Base-by-base conservation (phyloP, 108 stramenopile genomes). In the Cyclotella distinguenda region DNA sequence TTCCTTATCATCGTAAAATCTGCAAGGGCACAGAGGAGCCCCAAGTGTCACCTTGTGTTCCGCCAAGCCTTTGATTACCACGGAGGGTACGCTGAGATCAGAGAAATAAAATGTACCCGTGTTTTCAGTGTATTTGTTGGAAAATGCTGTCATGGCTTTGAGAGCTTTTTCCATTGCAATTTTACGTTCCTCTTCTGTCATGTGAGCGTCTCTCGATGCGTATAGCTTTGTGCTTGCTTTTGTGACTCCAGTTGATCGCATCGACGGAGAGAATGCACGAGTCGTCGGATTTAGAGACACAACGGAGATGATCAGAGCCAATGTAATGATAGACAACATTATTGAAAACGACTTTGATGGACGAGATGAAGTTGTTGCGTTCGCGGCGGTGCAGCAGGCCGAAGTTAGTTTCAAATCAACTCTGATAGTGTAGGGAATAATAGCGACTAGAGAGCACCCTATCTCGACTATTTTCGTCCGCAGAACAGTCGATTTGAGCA, bases 1-100 rank as follows among this genome's bases (percentile, higher is more conserved):
- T 58, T 86, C 90, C 64, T 96, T 96, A 64, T 96, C 85, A 30
- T 94, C 92, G 54, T 96, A 96, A 74, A 89, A 90, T 44, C 95
- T 78, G 52, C 95, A 96, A 0, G 95, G 95, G 36, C 95, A 96
- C 18, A 96, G 67, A 0, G 95, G 95, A 6, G 90, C 81, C 3
- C 95, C 95, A 19, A 96, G 66, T 12, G 69, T 64, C 7, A 90
- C 84, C 67, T 96, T 96, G 71, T 96, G 92, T 54, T 94, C 87
- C 9, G 95, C 95, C 34, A 96, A 52, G 7, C 95, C 95, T 59
- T 90, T 88, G 33, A 95, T 93, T 2, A 95, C 93, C 22, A 90
- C 86, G 5, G 89, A 80, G 2, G 93, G 84, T 21, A 94, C 77
- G 12, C 86, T 84, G 42, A 73, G 75, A 31, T 94, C 89, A 3